phyloP scores from a whole-genome alignment of 2,329 filamentous ascomycete species.

The Cytospora paraplurivora region DNA sequence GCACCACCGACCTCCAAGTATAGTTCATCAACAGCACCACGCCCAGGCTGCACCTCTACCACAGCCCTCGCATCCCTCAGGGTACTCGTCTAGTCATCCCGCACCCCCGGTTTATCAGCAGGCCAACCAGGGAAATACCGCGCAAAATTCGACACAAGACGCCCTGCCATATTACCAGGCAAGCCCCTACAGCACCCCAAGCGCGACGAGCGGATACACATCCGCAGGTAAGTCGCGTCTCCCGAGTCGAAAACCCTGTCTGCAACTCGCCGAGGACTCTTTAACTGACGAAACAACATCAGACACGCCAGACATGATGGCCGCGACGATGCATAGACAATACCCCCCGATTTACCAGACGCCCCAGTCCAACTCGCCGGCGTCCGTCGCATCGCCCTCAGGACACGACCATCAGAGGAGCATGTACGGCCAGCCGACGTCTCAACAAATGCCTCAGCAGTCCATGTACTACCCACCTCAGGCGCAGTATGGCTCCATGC shows the following conservation, averaged over 20 bases:
- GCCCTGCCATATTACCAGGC: constrained; percentile 77
- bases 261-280: background rate
- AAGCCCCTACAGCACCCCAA: constrained; percentile 81
- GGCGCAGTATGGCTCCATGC: constrained; percentile 67
- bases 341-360: constrained; percentile 96
- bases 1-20: constrained; percentile 72
- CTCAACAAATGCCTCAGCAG: constrained; percentile 72
- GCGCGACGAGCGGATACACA: constrained; percentile 80
- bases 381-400: constrained; percentile 87
- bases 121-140: constrained; percentile 61
- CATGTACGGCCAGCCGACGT: constrained; percentile 78
- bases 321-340: constrained; percentile 70
- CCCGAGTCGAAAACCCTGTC: constrained; percentile 21
- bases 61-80: constrained; percentile 62
- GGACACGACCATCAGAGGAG: constrained; percentile 86
- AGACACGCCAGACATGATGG: constrained; percentile 69
- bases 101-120: constrained; percentile 69
- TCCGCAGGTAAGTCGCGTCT: constrained; percentile 70
- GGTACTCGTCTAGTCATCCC: constrained; percentile 67
- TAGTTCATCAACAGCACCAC: constrained; percentile 74
- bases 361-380: constrained; percentile 91
- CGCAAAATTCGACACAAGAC: constrained; percentile 64
- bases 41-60: constrained; percentile 63
- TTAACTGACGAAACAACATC: constrained; percentile 7
- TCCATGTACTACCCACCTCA: constrained; percentile 76